Percentiles rank a stretch among this genome's conserved stretches.
phyloP scores from a whole-genome alignment of 106 monocot genomes.

The Gastrodia elata region DNA sequence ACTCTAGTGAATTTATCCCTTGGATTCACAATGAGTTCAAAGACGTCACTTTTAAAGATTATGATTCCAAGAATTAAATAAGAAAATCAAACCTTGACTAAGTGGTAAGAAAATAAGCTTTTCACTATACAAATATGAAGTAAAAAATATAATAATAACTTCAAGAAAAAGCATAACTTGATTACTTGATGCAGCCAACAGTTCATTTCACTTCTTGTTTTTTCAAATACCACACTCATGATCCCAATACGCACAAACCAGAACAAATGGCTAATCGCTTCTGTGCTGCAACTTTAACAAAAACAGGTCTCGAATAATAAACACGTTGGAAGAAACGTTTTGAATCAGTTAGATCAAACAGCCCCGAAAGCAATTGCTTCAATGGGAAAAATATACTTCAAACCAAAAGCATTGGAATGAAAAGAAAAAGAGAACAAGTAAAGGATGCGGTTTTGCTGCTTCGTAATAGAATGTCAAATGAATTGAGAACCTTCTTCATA shows the following conservation, averaged over 20 bases:
- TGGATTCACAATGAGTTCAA: not conserved
- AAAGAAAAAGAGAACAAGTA: not conserved
- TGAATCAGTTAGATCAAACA: not conserved
- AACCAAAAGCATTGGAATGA: not conserved
- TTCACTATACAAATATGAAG: not conserved
- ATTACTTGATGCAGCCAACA: no score
- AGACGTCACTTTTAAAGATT: not conserved
- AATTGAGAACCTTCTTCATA: conserved; percentile 34
- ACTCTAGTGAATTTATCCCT: no score
- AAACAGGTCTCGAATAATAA: not conserved
- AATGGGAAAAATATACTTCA: not conserved
- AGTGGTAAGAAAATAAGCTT: not conserved
- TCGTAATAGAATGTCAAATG: no score
- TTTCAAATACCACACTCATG: not conserved
- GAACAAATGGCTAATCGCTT: not conserved
- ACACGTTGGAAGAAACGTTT: not conserved
- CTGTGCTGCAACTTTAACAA: not conserved
- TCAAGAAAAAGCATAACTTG: no score
- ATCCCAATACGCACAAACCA: not conserved
- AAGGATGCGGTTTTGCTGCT: not conserved
- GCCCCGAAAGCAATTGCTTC: not conserved
- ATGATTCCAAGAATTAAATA: not conserved
- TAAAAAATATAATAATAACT: not conserved
- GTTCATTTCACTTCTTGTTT: no score
- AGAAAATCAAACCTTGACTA: not conserved